Base-by-base conservation (phyloP, 108 stramenopile genomes). In the Cyclotella atomus region DNA sequence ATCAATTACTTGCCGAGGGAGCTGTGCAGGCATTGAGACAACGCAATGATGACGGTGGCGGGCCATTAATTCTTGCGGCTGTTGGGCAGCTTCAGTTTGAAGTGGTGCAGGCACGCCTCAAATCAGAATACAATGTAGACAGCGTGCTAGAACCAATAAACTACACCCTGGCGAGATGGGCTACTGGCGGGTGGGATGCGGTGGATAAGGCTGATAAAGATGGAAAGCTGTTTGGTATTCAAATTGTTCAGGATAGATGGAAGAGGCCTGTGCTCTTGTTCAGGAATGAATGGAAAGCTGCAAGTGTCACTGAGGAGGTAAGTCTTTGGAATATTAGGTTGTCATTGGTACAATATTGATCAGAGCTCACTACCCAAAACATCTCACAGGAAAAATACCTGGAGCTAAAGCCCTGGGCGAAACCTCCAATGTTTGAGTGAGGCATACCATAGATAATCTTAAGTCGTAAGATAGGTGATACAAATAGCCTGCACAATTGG, bases 51-150 rank as follows among this genome's bases (percentile, higher is more conserved):
- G 95, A 97, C 20, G 97, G 96, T 20, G 96, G 93, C 41, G 94
- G 93, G 16, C 95, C 93, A 36, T 82, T 95, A 23, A 89, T 98
- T 61, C 77, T 98, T 4, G 97, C 97, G 0, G 97, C 97, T 2
- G 97, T 98, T 21, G 97, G 97, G 21, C 94, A 96, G 68, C 83
- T 98, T 21, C 97, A 98, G 74, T 96, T 98, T 67, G 96, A 98
- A 81, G 97, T 97, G 16, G 95, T 97, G 2, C 91, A 94, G 70
- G 93, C 91, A 12, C 83, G 97, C 7, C 82, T 98, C 52, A 72
- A 95, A 79, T 85, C 83, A 68, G 97, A 98, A 75, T 98, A 98
- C 71, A 84, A 80, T 28, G 97, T 97, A 8, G 92, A 93, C 38
- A 87, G 89, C 7, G 79, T 79, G 4, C 71, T 98, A 70, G 97